phyloP scores from a whole-genome alignment of 2,329 filamentous ascomycete species.

The Paecilomyces sp. region DNA sequence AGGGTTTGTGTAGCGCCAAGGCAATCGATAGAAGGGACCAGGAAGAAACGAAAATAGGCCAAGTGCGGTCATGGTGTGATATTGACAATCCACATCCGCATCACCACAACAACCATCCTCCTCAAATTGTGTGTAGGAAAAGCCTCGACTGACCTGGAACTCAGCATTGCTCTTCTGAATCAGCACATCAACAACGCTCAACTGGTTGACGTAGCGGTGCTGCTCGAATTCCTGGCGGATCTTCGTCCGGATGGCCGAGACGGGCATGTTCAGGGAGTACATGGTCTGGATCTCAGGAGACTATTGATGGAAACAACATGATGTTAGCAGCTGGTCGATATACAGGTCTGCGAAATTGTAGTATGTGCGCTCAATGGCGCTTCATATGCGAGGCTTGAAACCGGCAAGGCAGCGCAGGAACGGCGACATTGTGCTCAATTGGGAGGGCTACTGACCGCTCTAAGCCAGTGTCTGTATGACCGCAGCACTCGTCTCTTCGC shows the following conservation, averaged over 20 bases:
- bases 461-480: constrained; percentile 92
- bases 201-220: constrained; percentile 85
- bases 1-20: too few relatives aligned
- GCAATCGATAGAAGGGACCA: not conserved
- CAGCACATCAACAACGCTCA: constrained; percentile 80
- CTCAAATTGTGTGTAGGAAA: not conserved
- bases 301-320: constrained; percentile 48
- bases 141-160: constrained; percentile 65
- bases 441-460: constrained; percentile 64
- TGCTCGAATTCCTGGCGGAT: constrained; percentile 96
- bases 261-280: constrained; percentile 87
- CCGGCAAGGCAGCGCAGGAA: not conserved
- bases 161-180: constrained; percentile 87
- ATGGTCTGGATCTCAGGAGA: constrained; percentile 94
- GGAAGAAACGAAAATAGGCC: not conserved
- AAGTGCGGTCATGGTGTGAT: not conserved
- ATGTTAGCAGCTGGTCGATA: constrained; percentile 7
- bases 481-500: constrained; percentile 79
- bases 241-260: constrained; percentile 82
- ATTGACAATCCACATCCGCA: not conserved
- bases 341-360: not conserved
- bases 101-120: not conserved
- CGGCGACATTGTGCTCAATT: not conserved
- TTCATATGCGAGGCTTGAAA: not conserved
- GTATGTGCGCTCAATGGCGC: not conserved